Evolutionary conservation across 2,329 filamentous ascomycete species (phyloP).

Genomic region (Emmonsiellopsis sp.): DNA sequence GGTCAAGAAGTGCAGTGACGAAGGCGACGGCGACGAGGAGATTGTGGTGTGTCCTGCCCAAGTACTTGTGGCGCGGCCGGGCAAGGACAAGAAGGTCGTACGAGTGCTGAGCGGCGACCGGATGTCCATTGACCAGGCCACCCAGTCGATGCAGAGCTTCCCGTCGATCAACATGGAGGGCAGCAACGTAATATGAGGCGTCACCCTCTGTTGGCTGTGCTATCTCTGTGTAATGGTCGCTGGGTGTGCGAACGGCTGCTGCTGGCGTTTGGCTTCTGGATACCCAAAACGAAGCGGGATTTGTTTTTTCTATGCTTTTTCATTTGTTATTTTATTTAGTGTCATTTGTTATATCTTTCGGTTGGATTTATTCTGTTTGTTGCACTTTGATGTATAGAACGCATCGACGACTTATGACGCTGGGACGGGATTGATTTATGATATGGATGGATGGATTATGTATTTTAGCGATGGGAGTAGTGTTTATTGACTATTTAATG

Average conservation of each 20-base stretch:
- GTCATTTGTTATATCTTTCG: slow-evolving; percentile 3
- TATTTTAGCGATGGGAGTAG: neutral
- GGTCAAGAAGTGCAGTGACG: slow-evolving; percentile 88
- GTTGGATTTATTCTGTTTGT: neutral
- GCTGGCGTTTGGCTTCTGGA: neutral
- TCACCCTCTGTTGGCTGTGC: slow-evolving; percentile 21
- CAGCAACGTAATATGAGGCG: slow-evolving; percentile 35
- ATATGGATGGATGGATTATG: neutral
- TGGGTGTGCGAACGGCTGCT: neutral
- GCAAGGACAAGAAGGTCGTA: slow-evolving; percentile 33
- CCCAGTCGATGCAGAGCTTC: slow-evolving; percentile 32
- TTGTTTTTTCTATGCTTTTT: slow-evolving; percentile 4
- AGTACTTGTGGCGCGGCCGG: slow-evolving; percentile 62
- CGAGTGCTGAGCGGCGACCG: slow-evolving; percentile 31
- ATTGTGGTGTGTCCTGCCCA: slow-evolving; percentile 93
- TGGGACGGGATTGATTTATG: slow-evolving; percentile 4
- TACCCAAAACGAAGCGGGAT: slow-evolving; percentile 1
- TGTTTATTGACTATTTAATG: too few species aligned
- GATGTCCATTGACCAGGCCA: slow-evolving; percentile 31
- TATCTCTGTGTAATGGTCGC: neutral
- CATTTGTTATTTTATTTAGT: slow-evolving; percentile 4
- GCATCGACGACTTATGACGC: slow-evolving; percentile 4
- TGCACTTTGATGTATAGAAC: neutral
- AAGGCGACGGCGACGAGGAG: slow-evolving; percentile 80
- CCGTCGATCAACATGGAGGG: slow-evolving; percentile 35